Evolutionary conservation across 768 basidiomycete species (phyloP).

Genomic region (Pisolithus albus): DNA sequence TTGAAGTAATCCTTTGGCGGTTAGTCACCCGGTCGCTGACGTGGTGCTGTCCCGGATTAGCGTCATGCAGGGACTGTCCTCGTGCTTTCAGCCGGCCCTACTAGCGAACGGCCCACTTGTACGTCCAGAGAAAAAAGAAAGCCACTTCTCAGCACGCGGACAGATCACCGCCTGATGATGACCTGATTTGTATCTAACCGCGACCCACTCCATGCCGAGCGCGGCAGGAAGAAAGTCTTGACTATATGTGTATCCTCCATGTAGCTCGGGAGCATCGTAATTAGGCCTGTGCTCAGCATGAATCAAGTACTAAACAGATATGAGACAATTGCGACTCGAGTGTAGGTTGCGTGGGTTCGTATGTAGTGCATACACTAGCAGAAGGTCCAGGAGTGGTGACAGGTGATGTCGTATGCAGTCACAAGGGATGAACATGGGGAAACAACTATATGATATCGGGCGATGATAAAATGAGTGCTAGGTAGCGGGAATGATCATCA

Average conservation of each 20-base stretch:
- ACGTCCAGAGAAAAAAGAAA: too few species aligned
- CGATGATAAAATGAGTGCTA: background rate
- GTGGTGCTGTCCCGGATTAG: background rate
- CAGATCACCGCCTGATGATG: too few species aligned
- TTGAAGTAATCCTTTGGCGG: background rate
- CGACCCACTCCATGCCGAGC: too few species aligned
- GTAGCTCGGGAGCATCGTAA: background rate
- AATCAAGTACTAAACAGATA: background rate
- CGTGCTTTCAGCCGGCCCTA: background rate
- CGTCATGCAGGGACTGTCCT: background rate
- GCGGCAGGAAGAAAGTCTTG: background rate
- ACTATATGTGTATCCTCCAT: background rate
- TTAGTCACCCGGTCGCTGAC: background rate
- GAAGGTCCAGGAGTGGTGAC: background rate
- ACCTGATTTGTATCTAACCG: too few species aligned
- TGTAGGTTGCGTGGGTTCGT: background rate
- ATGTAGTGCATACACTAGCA: background rate
- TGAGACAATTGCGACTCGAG: background rate
- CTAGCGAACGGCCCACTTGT: too few species aligned
- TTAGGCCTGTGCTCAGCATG: background rate
- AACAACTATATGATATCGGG: background rate
- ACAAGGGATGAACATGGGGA: background rate
- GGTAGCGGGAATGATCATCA: background rate
- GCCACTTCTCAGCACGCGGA: too few species aligned
- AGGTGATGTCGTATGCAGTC: background rate